Evolutionary conservation across 2,329 filamentous ascomycete genomes (phyloP).

Genomic region (Leptographium galeiforme): DNA sequence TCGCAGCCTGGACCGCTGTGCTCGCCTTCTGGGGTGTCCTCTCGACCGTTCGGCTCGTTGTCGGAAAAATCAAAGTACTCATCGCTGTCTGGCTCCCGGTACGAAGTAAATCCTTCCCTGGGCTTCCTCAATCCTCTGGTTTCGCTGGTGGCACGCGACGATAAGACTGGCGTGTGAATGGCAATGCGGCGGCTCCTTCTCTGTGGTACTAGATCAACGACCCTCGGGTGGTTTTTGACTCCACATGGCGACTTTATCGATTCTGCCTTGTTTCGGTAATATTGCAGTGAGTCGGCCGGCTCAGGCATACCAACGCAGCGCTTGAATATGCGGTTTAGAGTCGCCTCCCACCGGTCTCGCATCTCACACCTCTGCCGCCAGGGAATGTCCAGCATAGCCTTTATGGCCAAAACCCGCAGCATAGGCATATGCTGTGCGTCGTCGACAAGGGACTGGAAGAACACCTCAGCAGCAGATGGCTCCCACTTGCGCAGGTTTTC

Average conservation of each 20-base stretch:
- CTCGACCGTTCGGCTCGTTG: conserved; percentile 3
- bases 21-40: neutral
- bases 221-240: neutral
- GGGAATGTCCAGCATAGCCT: conserved; percentile 63
- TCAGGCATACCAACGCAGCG: conserved; percentile 19
- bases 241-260: neutral
- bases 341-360: conserved; percentile 63
- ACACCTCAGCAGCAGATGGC: conserved; percentile 54
- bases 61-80: conserved; percentile 18
- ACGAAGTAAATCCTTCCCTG: conserved; percentile 15
- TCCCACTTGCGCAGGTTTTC: conserved; percentile 66
- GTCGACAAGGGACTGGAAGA: conserved; percentile 67
- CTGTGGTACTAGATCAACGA: neutral
- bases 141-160: conserved; percentile 18
- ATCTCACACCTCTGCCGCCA: conserved; percentile 77
- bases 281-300: conserved; percentile 12
- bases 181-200: conserved; percentile 25
- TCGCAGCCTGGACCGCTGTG: neutral
- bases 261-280: conserved; percentile 2
- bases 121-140: conserved; percentile 1
- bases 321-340: conserved; percentile 53
- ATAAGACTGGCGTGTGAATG: conserved; percentile 11
- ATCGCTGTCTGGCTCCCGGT: conserved; percentile 33
- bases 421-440: conserved; percentile 51
- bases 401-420: conserved; percentile 59